Evolutionary conservation across 1,284 basidiomycete species (phyloP).

Genomic region (Leccinum subfulvum): DNA sequence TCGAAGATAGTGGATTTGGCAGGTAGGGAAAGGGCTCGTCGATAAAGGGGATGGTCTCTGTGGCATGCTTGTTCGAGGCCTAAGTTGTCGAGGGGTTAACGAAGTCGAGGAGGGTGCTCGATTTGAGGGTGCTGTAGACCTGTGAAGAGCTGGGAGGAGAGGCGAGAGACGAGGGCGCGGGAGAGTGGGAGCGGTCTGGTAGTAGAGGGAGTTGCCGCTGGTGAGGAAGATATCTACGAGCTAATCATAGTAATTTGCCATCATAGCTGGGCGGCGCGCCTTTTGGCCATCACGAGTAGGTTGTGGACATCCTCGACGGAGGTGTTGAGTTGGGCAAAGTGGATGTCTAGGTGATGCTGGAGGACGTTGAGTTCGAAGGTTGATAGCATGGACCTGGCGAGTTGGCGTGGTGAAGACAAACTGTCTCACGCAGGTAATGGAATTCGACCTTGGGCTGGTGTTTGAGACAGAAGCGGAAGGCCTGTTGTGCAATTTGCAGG

Average conservation of each 20-base stretch:
- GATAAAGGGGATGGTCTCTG: no score
- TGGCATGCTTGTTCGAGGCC: no score
- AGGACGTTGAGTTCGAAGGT: slow-evolving; percentile 98
- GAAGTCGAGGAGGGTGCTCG: no score
- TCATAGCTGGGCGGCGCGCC: slow-evolving; percentile 89
- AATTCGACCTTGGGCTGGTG: slow-evolving; percentile 97
- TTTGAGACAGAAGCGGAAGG: slow-evolving; percentile 94
- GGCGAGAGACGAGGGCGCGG: no score
- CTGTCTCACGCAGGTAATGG: slow-evolving; percentile 93
- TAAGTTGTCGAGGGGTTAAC: no score
- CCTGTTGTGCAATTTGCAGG: slow-evolving; percentile 94
- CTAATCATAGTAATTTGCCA: slow-evolving; percentile 99
- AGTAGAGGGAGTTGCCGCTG: slow-evolving; percentile 88
- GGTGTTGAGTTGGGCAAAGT: slow-evolving; percentile 97
- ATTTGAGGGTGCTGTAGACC: no score
- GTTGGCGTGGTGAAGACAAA: slow-evolving; percentile 95
- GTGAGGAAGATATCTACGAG: slow-evolving; percentile 94
- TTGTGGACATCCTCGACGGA: slow-evolving; percentile 99
- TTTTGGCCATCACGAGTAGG: slow-evolving; percentile 93
- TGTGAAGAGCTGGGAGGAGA: no score
- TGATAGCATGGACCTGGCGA: slow-evolving; percentile 96
- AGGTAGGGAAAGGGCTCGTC: no score
- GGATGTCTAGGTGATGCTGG: slow-evolving; percentile 95
- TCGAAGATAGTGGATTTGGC: no score
- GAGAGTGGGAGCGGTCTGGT: slow-evolving; percentile 74